phyloP scores from a whole-genome alignment of 2,329 filamentous ascomycete species.

The Nemania sp. region DNA sequence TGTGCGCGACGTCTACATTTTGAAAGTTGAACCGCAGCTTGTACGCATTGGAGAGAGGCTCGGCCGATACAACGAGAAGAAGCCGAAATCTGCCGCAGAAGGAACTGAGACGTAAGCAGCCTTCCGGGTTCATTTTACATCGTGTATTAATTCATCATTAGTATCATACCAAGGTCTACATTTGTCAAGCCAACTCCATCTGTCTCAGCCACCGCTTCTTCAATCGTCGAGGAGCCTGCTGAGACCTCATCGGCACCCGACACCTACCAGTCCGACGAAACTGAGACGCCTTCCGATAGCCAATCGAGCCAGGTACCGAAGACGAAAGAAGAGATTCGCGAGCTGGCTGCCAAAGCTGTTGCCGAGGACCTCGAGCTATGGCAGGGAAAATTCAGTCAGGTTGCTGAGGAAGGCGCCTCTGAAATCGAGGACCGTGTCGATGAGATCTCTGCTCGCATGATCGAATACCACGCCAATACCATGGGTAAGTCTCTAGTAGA shows the following conservation, averaged over 20 bases:
- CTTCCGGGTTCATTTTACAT: background rate
- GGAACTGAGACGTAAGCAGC: constrained; percentile 40
- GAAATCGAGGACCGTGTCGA: constrained; percentile 73
- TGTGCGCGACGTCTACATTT: constrained; percentile 76
- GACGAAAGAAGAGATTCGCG: constrained; percentile 57
- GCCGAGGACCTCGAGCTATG: constrained; percentile 78
- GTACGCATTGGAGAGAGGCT: constrained; percentile 89
- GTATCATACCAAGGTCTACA: constrained; percentile 40
- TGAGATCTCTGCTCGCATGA: constrained; percentile 59
- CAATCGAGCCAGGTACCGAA: constrained; percentile 41
- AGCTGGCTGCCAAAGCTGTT: constrained; percentile 67
- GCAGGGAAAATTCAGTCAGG: constrained; percentile 85
- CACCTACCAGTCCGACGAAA: constrained; percentile 22
- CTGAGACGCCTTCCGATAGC: constrained; percentile 29
- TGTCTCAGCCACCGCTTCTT: constrained; percentile 35
- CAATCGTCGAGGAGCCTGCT: constrained; percentile 29
- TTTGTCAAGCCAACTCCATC: constrained; percentile 43
- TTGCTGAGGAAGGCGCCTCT: constrained; percentile 75
- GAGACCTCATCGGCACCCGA: constrained; percentile 30
- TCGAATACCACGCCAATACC: constrained; percentile 65
- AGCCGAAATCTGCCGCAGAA: constrained; percentile 41
- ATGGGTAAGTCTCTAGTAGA: constrained; percentile 69
- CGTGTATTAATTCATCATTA: constrained; percentile 26
- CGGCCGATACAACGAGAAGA: constrained; percentile 67
- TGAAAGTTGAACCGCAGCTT: constrained; percentile 95